These are phyloP conservation scores for Cryphonectria nitschkei DNA, from an alignment of 2,329 filamentous ascomycete species.

Conservation along the genomic window DNA sequence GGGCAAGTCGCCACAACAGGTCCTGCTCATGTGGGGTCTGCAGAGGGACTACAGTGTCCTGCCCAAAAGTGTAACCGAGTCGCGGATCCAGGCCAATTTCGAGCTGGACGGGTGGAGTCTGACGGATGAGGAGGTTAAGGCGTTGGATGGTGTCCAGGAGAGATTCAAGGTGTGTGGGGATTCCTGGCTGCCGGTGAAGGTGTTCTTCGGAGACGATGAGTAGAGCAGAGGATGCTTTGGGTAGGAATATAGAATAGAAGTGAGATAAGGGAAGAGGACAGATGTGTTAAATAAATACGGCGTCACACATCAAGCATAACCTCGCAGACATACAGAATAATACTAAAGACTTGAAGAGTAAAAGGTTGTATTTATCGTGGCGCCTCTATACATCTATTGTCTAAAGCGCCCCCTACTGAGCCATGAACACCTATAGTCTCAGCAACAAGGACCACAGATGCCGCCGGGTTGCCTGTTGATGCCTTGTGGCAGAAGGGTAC, in stretches of 20 bases:
- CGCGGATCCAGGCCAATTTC: conserved; percentile 76
- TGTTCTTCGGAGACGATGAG: conserved; percentile 85
- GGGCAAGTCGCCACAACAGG: conserved; percentile 73
- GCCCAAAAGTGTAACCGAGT: conserved; percentile 78
- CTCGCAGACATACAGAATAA: background rate
- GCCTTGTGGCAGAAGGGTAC: background rate
- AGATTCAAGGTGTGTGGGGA: conserved; percentile 85
- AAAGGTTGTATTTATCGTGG: background rate
- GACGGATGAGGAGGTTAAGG: conserved; percentile 71
- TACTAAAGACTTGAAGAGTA: no score
- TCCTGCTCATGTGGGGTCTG: conserved; percentile 79
- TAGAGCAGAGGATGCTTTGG: conserved; percentile 41
- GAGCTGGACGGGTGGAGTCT: conserved; percentile 75
- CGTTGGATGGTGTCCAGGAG: conserved; percentile 69
- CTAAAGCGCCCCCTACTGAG: background rate
- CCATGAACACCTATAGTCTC: no score
- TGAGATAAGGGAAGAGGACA: background rate
- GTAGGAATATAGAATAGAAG: background rate
- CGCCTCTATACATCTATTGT: background rate
- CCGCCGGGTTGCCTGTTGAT: background rate
- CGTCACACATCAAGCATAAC: background rate
- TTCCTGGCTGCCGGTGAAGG: conserved; percentile 72
- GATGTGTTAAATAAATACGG: background rate
- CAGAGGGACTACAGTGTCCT: conserved; percentile 83
- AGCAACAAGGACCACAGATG: background rate